These are phyloP conservation scores for Quercus rubra DNA, from an alignment of 306 rosid species.

Conservation along the genomic window DNA sequence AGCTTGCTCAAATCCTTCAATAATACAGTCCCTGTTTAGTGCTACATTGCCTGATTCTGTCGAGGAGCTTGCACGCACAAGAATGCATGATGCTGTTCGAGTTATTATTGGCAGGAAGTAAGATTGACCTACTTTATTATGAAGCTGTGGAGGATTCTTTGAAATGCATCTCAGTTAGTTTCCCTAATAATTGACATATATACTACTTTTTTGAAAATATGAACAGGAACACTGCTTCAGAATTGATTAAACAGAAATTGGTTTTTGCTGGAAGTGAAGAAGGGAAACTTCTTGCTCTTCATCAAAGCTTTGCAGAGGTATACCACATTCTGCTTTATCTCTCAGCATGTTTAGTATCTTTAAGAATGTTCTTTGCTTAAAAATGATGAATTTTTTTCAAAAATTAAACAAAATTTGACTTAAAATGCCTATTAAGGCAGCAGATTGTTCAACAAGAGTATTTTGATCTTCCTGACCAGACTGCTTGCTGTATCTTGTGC, in stretches of 20 bases:
- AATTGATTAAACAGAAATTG: slow-evolving; percentile 76
- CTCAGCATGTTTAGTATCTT: not conserved
- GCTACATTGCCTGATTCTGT: slow-evolving; percentile 95
- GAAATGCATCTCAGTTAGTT: not conserved
- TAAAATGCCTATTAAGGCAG: no score
- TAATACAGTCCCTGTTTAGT: slow-evolving; percentile 80
- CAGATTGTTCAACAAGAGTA: slow-evolving; percentile 9
- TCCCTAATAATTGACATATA: slow-evolving; percentile 9
- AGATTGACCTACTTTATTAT: slow-evolving; percentile 30
- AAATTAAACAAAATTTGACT: not conserved
- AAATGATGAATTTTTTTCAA: not conserved
- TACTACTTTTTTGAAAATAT: slow-evolving; percentile 19
- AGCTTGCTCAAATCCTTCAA: slow-evolving; percentile 93
- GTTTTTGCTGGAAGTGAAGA: slow-evolving; percentile 93
- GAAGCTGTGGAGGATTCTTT: slow-evolving; percentile 5
- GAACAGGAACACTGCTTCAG: slow-evolving; percentile 88
- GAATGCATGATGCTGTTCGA: slow-evolving; percentile 96
- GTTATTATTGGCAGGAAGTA: slow-evolving; percentile 94
- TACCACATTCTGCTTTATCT: not conserved
- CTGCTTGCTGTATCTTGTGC: slow-evolving; percentile 15
- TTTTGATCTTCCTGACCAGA: slow-evolving; percentile 20
- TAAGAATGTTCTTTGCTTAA: not conserved
- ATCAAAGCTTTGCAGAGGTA: slow-evolving; percentile 93
- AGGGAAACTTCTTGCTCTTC: slow-evolving; percentile 88
- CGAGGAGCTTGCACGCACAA: slow-evolving; percentile 88